A percentile compares a stretch with the other conserved stretches of the same genome.
These are phyloP conservation scores for Pelargonium australe DNA, from an alignment of 441 rosid species.

Conservation along the genomic window DNA sequence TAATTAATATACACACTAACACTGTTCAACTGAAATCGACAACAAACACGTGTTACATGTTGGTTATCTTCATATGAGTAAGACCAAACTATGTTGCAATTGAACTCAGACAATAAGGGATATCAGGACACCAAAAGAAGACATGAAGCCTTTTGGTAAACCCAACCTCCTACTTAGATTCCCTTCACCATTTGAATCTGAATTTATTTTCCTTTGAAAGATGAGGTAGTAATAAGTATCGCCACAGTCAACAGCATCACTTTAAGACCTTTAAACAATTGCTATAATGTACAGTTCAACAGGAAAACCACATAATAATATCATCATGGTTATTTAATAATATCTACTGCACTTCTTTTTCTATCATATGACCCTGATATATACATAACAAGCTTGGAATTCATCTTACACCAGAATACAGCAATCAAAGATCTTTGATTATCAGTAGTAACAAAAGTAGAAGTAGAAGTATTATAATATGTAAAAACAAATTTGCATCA, in stretches of 20 bases:
- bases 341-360: neutral
- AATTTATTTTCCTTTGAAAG: neutral
- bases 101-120: neutral
- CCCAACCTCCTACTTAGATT: neutral
- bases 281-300: neutral
- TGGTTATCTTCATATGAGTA: neutral
- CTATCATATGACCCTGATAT: neutral
- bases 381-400: neutral
- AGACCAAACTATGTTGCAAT: neutral
- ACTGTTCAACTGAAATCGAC: conserved; percentile 2
- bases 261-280: neutral
- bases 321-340: neutral
- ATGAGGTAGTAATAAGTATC: neutral
- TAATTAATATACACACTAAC: neutral
- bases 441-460: neutral
- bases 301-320: neutral
- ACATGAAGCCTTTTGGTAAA: neutral
- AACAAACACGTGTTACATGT: neutral
- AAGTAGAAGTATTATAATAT: neutral
- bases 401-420: neutral
- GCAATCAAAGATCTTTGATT: neutral
- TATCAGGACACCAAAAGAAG: neutral
- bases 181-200: neutral
- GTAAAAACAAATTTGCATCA: neutral
- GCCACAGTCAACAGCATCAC: neutral